Conservation (phyloP, 495 filamentous ascomycete species). For the Penicillium mononematosum region DNA sequence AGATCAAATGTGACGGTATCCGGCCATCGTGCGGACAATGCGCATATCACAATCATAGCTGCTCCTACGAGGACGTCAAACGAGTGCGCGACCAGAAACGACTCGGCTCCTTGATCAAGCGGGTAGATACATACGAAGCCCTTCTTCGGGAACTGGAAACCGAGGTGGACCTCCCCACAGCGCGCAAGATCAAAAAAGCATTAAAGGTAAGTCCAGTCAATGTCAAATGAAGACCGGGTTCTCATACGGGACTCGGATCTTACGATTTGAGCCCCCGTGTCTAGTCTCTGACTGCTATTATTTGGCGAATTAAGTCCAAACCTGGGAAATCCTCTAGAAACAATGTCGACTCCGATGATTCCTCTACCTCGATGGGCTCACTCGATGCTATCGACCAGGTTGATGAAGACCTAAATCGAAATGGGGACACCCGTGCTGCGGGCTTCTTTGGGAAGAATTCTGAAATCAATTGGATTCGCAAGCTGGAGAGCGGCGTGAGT, state of each 20-base stretch:
- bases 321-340: slow-evolving; percentile 2
- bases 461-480: slow-evolving; percentile 60
- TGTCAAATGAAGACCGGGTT: not conserved
- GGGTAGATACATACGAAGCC: slow-evolving; percentile 47
- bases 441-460: slow-evolving; percentile 66
- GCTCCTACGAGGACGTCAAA: slow-evolving; percentile 57
- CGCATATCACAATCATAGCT: slow-evolving; percentile 45
- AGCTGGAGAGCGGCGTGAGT: slow-evolving; percentile 32
- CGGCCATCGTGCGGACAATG: slow-evolving; percentile 56
- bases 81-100: slow-evolving; percentile 56
- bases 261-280: slow-evolving; percentile 1
- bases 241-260: slow-evolving; percentile 1
- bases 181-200: slow-evolving; percentile 35
- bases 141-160: slow-evolving; percentile 38
- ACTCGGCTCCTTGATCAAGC: slow-evolving; percentile 38
- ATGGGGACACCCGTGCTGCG: slow-evolving; percentile 45
- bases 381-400: slow-evolving; percentile 57
- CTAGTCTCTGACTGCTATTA: slow-evolving; percentile 2
- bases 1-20: slow-evolving; percentile 60
- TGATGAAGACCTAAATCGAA: slow-evolving; percentile 58
- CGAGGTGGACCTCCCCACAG: slow-evolving; percentile 30
- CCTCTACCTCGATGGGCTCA: slow-evolving; percentile 51
- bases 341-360: slow-evolving; percentile 19
- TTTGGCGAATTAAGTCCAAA: slow-evolving; percentile 6
- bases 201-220: slow-evolving; percentile 29